Evolutionary conservation across 192 early-diverging fungal genomes (phyloP).

Genomic region (Coemansia asiatica): DNA sequence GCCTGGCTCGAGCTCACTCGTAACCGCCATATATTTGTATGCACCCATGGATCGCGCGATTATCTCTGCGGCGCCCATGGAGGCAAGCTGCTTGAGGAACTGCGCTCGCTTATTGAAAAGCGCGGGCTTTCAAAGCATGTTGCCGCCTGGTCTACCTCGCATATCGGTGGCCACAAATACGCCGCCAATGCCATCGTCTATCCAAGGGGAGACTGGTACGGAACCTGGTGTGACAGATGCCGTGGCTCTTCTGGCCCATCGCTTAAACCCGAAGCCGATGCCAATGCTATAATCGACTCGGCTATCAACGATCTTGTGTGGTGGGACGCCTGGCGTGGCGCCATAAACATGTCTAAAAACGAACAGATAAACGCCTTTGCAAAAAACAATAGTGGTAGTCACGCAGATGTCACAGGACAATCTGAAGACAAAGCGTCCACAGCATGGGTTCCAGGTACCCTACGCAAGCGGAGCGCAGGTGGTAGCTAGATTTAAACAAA

Average conservation of each 20-base stretch:
- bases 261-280: constrained; percentile 11
- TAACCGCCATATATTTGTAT: constrained; percentile 54
- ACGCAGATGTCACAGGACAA: constrained; percentile 13
- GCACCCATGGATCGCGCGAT: constrained; percentile 51
- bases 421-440: constrained; percentile 10
- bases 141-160: constrained; percentile 51
- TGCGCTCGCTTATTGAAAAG: constrained; percentile 24
- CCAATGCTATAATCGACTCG: constrained; percentile 35
- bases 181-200: constrained; percentile 54
- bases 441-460: constrained; percentile 25
- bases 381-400: constrained; percentile 5
- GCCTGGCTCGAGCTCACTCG: constrained; percentile 38
- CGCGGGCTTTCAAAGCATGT: constrained; percentile 22
- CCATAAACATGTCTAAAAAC: constrained; percentile 44
- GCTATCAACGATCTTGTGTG: constrained; percentile 28
- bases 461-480: constrained; percentile 1
- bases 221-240: constrained; percentile 47
- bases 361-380: constrained; percentile 44
- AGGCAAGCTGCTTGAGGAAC: constrained; percentile 26
- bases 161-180: constrained; percentile 56
- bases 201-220: constrained; percentile 56
- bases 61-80: constrained; percentile 41
- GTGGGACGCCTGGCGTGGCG: constrained; percentile 56
- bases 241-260: background rate
- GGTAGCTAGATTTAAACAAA: background rate